phyloP scores from a whole-genome alignment of 306 rosid genomes.

The Prunus mira region DNA sequence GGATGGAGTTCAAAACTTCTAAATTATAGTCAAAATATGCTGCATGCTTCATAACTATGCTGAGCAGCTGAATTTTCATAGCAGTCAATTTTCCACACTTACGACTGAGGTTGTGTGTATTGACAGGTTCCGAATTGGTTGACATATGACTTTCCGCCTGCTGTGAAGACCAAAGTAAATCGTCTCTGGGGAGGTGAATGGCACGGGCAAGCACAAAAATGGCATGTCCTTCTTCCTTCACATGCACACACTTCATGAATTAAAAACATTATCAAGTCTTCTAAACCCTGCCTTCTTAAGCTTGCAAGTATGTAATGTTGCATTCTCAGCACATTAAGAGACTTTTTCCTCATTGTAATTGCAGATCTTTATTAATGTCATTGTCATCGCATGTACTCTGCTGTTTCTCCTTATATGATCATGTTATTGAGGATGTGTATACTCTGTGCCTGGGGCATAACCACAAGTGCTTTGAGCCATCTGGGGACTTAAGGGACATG shows the following conservation, averaged over 20 bases:
- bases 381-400: not conserved
- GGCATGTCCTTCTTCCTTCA: slow-evolving; percentile 43
- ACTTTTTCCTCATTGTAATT: not conserved
- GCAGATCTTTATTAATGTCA: not conserved
- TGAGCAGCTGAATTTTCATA: not conserved
- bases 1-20: not conserved
- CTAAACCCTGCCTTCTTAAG: slow-evolving; percentile 3
- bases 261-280: not conserved
- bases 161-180: slow-evolving; percentile 90
- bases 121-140: slow-evolving; percentile 85
- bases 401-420: too few relatives aligned
- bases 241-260: not conserved
- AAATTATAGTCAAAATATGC: not conserved
- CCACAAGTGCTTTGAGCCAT: too few relatives aligned
- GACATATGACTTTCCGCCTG: slow-evolving; percentile 93
- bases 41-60: not conserved
- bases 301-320: not conserved
- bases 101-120: slow-evolving; percentile 26
- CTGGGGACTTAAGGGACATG: too few relatives aligned
- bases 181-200: slow-evolving; percentile 99
- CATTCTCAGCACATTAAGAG: too few relatives aligned
- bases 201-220: slow-evolving; percentile 98
- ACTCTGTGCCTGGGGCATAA: not conserved
- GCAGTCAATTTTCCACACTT: not conserved
- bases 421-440: too few relatives aligned